Percentiles rank a stretch among this genome's conserved stretches.
Evolutionary conservation across 2,329 filamentous ascomycete species (phyloP).

Genomic region (Chaetomiaceae sp.): DNA sequence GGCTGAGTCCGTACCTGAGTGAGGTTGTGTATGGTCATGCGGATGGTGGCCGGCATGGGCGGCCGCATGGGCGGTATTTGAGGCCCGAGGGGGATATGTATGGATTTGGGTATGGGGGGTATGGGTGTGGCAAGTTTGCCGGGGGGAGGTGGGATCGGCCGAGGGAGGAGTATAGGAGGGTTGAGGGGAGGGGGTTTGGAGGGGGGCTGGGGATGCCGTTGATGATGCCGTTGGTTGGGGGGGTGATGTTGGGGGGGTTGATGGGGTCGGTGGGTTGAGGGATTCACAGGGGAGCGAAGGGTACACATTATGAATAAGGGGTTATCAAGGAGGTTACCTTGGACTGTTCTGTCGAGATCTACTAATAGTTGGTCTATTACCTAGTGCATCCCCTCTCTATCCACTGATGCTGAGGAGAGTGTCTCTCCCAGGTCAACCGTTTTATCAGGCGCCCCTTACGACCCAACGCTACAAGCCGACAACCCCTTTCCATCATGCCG

Average conservation of each 20-base stretch:
- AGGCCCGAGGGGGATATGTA: constrained; percentile 37
- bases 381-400: too few species aligned
- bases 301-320: too few species aligned
- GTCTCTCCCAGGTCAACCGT: too few species aligned
- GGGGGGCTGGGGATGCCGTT: constrained; percentile 43
- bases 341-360: too few species aligned
- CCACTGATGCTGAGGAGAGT: too few species aligned
- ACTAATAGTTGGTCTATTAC: too few species aligned
- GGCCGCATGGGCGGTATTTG: constrained; percentile 36
- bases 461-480: background rate
- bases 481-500: background rate
- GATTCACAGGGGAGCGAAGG: too few species aligned
- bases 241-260: constrained; percentile 42
- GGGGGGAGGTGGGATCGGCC: constrained; percentile 45
- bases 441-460: too few species aligned
- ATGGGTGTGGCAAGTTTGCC: constrained; percentile 26
- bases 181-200: constrained; percentile 40
- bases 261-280: constrained; percentile 8
- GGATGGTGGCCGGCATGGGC: constrained; percentile 40
- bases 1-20: constrained; percentile 27
- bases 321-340: too few species aligned
- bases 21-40: constrained; percentile 26
- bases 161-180: constrained; percentile 41
- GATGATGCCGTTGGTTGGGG: constrained; percentile 43
- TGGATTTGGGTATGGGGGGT: constrained; percentile 35